Evolutionary conservation across 2,329 filamentous ascomycete species (phyloP).

Genomic region (Fusarium sp.): DNA sequence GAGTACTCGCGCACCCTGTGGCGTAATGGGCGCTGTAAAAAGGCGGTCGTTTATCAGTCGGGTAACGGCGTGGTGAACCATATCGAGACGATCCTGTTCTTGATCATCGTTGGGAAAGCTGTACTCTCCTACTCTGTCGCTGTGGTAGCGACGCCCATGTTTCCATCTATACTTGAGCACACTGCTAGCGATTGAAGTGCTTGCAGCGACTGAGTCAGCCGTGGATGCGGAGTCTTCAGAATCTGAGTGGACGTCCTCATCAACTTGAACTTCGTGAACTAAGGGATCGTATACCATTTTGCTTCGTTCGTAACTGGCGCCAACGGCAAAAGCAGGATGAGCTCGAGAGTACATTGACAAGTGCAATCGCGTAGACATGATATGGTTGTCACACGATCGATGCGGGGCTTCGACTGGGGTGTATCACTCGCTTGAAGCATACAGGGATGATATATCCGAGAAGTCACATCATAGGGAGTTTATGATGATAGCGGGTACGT

Average conservation of each 20-base stretch:
- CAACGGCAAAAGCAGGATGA: too few relatives aligned
- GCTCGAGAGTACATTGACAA: too few relatives aligned
- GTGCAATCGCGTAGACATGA: not conserved
- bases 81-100: conserved; percentile 56
- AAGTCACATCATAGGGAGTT: too few relatives aligned
- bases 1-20: conserved; percentile 55
- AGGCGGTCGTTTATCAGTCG: conserved; percentile 53
- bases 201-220: not conserved
- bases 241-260: conserved; percentile 5
- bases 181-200: conserved; percentile 19
- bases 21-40: conserved; percentile 53
- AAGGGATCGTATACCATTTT: not conserved
- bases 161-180: conserved; percentile 45
- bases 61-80: conserved; percentile 53
- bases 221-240: conserved; percentile 2
- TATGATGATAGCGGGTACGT: not conserved
- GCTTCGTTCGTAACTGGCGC: too few relatives aligned
- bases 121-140: conserved; percentile 54
- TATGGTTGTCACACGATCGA: not conserved
- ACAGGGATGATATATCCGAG: not conserved
- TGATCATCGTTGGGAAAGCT: conserved; percentile 55
- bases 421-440: not conserved
- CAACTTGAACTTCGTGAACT: conserved; percentile 26
- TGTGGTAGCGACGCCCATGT: conserved; percentile 58
- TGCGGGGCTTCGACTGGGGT: not conserved